phyloP scores from a whole-genome alignment of 768 basidiomycete genomes.

The Sporobolomyces pararoseus region DNA sequence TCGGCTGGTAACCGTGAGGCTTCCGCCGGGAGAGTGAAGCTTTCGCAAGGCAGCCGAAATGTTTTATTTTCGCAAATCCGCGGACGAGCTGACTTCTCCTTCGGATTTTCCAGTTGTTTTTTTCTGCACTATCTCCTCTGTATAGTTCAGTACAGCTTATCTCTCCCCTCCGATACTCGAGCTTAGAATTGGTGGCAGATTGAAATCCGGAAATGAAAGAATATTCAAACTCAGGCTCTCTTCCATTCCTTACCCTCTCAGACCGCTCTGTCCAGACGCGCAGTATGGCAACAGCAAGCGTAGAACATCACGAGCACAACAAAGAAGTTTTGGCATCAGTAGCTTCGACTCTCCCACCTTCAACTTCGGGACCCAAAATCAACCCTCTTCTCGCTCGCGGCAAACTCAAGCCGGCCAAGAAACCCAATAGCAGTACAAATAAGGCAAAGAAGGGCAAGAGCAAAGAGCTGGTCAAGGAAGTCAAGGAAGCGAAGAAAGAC shows the following conservation, averaged over 20 bases:
- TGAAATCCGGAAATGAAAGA: too few species aligned
- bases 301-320: conserved; percentile 28
- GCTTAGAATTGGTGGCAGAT: too few species aligned
- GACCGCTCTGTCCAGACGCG: neutral
- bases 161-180: too few species aligned
- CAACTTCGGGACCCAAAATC: neutral
- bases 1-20: too few species aligned
- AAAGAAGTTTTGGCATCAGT: conserved; percentile 5
- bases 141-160: too few species aligned
- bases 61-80: too few species aligned
- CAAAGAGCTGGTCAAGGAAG: conserved; percentile 12
- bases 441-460: conserved; percentile 23
- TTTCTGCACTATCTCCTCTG: too few species aligned
- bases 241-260: neutral
- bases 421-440: conserved; percentile 6
- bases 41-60: too few species aligned
- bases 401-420: conserved; percentile 36
- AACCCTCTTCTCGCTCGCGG: conserved; percentile 40
- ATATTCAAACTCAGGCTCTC: neutral
- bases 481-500: conserved; percentile 24
- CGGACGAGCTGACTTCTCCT: too few species aligned
- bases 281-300: neutral
- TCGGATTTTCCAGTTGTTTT: too few species aligned
- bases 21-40: too few species aligned
- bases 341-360: conserved; percentile 14